Conservation (phyloP, 2,329 filamentous ascomycete genomes). For the Aspergillus nomiae region DNA sequence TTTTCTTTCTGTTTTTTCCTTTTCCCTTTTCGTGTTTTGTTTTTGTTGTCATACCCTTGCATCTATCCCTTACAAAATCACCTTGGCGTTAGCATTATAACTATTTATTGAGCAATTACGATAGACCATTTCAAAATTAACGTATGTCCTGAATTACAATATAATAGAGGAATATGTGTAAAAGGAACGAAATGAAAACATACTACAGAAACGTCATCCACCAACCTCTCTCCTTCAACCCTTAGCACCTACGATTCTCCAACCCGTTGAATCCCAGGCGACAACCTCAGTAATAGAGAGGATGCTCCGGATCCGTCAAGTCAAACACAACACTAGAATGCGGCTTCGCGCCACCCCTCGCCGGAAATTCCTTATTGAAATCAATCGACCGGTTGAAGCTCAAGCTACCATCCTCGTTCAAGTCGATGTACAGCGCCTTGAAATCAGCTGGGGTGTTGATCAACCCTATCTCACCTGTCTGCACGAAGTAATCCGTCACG, state of each 20-base stretch:
- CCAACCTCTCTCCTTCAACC: neutral
- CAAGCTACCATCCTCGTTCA: slow-evolving; percentile 56
- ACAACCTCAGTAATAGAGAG: slow-evolving; percentile 33
- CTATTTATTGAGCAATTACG: neutral
- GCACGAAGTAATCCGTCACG: slow-evolving; percentile 68
- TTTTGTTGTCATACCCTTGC: neutral
- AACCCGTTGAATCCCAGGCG: neutral
- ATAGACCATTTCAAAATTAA: neutral
- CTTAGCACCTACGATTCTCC: neutral
- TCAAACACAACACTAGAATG: slow-evolving; percentile 61
- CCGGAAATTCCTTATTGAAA: slow-evolving; percentile 56
- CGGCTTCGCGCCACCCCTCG: slow-evolving; percentile 59
- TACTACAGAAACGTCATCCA: neutral
- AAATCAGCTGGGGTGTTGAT: slow-evolving; percentile 64
- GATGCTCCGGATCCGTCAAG: slow-evolving; percentile 56
- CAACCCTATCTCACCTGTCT: slow-evolving; percentile 62
- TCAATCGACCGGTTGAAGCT: slow-evolving; percentile 63
- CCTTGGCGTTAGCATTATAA: neutral
- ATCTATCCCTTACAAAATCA: neutral
- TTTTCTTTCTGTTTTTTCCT: neutral
- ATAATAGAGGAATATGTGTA: neutral
- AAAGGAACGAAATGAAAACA: neutral
- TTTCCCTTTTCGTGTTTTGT: neutral
- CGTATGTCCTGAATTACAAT: neutral
- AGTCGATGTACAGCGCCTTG: slow-evolving; percentile 65